A percentile compares a stretch with the other conserved stretches of the same genome.
These are phyloP conservation scores for Colletotrichum aenigma DNA, from an alignment of 2,329 filamentous ascomycete species.

Conservation along the genomic window DNA sequence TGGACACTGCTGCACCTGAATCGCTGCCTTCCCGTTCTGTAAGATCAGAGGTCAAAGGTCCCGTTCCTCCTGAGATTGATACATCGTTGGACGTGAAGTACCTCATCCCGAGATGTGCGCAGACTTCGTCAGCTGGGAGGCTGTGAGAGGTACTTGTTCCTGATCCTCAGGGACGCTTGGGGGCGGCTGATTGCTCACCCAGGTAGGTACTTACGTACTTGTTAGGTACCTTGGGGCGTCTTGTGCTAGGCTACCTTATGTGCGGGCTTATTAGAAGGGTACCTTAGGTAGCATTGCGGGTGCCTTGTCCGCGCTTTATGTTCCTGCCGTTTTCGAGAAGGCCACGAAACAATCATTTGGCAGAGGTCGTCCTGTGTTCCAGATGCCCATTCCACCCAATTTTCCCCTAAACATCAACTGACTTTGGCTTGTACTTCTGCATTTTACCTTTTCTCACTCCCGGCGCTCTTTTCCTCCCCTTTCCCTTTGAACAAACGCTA, in stretches of 20 bases:
- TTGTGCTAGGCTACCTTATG: not conserved
- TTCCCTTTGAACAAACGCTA: not conserved
- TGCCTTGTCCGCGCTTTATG: not conserved
- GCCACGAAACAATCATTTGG: slow-evolving; percentile 14
- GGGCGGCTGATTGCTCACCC: not conserved
- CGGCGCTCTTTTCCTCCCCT: not conserved
- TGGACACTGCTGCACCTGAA: slow-evolving; percentile 1
- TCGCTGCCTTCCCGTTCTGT: not conserved
- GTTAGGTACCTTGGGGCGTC: not conserved
- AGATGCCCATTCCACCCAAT: not conserved
- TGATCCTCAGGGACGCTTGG: not conserved
- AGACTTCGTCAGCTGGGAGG: not conserved
- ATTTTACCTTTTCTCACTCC: not conserved
- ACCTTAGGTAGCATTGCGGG: not conserved
- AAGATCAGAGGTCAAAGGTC: not conserved
- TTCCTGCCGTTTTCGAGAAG: slow-evolving; percentile 19
- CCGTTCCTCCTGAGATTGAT: not conserved
- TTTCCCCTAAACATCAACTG: not conserved
- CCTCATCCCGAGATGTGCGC: not conserved
- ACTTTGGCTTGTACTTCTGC: not conserved
- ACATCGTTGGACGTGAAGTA: not conserved
- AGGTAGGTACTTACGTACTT: not conserved
- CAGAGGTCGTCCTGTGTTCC: not conserved
- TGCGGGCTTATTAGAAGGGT: not conserved
- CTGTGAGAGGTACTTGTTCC: not conserved